Conservation (phyloP, 192 early-diverging fungal genomes). For the Lobosporangium transversale region DNA sequence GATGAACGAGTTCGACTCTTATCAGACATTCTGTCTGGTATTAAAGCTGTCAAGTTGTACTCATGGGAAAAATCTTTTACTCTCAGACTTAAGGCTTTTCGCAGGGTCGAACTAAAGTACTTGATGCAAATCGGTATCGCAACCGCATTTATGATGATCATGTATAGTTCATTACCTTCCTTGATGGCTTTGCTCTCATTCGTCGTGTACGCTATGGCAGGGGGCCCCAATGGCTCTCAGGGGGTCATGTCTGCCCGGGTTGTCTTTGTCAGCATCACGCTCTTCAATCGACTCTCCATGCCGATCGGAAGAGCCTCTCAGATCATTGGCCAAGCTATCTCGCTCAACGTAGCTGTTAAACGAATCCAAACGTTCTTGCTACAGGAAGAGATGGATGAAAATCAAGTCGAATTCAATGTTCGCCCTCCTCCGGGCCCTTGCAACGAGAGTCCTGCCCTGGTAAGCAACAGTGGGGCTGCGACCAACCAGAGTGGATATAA, state of each 20-base stretch:
- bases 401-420: slow-evolving; percentile 8
- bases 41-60: slow-evolving; percentile 56
- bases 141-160: slow-evolving; percentile 30
- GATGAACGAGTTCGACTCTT: slow-evolving; percentile 47
- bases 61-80: slow-evolving; percentile 33
- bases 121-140: slow-evolving; percentile 10
- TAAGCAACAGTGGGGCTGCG: not conserved
- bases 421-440: not conserved
- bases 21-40: slow-evolving; percentile 43
- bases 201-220: slow-evolving; percentile 15
- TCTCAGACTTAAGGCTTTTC: slow-evolving; percentile 3
- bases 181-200: slow-evolving; percentile 30
- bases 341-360: slow-evolving; percentile 10
- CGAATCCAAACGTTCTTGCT: slow-evolving; percentile 22
- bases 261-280: slow-evolving; percentile 27
- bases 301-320: slow-evolving; percentile 23
- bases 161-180: slow-evolving; percentile 26
- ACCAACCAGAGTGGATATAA: not conserved
- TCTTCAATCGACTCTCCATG: slow-evolving; percentile 19
- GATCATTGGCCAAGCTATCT: slow-evolving; percentile 12
- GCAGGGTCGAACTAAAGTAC: slow-evolving; percentile 13
- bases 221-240: slow-evolving; percentile 8
- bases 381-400: slow-evolving; percentile 27
- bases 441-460: not conserved
- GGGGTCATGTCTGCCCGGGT: slow-evolving; percentile 19